Evolutionary conservation across 164 flowering plant species (phyloP).

Genomic region (Aristolochia californica): DNA sequence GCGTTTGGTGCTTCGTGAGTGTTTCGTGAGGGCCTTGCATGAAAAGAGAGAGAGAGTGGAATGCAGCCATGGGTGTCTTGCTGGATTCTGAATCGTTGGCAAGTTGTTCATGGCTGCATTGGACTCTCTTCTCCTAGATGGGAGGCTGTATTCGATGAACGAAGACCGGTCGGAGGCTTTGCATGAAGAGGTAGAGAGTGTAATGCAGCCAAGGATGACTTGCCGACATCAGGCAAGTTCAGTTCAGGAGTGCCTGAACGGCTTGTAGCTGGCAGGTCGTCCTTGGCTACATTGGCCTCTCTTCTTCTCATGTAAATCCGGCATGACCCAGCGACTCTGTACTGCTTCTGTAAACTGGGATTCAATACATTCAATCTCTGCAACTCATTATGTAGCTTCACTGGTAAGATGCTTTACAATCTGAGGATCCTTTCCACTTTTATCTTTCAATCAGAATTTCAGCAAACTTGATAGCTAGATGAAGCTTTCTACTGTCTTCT

Average conservation of each 20-base stretch:
- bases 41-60: conserved; percentile 19
- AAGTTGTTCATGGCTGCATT: conserved; percentile 36
- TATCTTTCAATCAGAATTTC: too few relatives aligned
- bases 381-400: too few relatives aligned
- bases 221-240: conserved; percentile 16
- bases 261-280: conserved; percentile 25
- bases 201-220: conserved; percentile 40
- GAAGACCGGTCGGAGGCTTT: conserved; percentile 9
- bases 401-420: too few relatives aligned
- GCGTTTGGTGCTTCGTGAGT: too few relatives aligned
- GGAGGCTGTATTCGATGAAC: too few relatives aligned
- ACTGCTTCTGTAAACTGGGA: background rate
- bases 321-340: background rate
- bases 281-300: conserved; percentile 38
- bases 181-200: conserved; percentile 26
- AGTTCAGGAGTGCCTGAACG: background rate
- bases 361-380: background rate
- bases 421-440: too few relatives aligned
- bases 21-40: conserved; percentile 10
- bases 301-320: conserved; percentile 32
- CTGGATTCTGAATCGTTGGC: conserved; percentile 13
- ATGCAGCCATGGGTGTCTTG: conserved; percentile 23
- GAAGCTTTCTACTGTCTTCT: too few relatives aligned
- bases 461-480: too few relatives aligned
- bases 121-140: conserved; percentile 33